These are phyloP conservation scores for Wickerhamomyces hampshirensis DNA, from an alignment of 805 yeast species.

Conservation along the genomic window DNA sequence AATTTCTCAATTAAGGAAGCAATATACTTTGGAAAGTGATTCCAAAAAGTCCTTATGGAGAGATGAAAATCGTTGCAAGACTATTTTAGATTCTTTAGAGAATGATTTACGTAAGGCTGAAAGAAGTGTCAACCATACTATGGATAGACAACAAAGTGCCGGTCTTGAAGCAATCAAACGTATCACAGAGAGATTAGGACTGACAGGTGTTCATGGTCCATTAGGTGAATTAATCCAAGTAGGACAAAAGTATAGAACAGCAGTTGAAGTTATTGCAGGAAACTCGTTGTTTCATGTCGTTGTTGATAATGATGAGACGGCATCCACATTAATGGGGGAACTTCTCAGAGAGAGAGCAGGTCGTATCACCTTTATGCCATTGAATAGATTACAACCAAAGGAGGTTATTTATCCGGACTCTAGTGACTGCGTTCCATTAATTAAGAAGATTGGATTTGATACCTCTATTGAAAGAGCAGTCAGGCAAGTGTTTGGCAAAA, in stretches of 20 bases:
- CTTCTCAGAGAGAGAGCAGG: constrained; percentile 68
- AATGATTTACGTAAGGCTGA: constrained; percentile 55
- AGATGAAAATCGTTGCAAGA: constrained; percentile 60
- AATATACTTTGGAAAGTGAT: constrained; percentile 48
- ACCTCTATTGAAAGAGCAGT: constrained; percentile 59
- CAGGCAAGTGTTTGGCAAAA: constrained; percentile 73
- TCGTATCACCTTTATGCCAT: constrained; percentile 86
- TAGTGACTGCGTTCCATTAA: constrained; percentile 65
- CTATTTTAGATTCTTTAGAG: constrained; percentile 49
- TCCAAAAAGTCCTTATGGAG: constrained; percentile 75
- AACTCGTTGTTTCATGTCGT: constrained; percentile 81
- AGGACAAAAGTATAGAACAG: constrained; percentile 75
- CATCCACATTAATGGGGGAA: constrained; percentile 73
- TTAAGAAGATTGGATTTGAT: constrained; percentile 65
- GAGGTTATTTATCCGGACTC: constrained; percentile 53
- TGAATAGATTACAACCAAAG: constrained; percentile 55
- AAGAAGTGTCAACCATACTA: constrained; percentile 60
- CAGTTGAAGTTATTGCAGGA: constrained; percentile 89
- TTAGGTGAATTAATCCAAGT: constrained; percentile 79
- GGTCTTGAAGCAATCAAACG: constrained; percentile 68
- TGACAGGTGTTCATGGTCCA: constrained; percentile 74
- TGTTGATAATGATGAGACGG: constrained; percentile 84
- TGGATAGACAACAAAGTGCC: constrained; percentile 63
- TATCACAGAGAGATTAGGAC: constrained; percentile 54
- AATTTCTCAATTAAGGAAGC: constrained; percentile 32